Evolutionary conservation across 139 green algal species (phyloP).

Genomic region (Micractinium conductrix): DNA sequence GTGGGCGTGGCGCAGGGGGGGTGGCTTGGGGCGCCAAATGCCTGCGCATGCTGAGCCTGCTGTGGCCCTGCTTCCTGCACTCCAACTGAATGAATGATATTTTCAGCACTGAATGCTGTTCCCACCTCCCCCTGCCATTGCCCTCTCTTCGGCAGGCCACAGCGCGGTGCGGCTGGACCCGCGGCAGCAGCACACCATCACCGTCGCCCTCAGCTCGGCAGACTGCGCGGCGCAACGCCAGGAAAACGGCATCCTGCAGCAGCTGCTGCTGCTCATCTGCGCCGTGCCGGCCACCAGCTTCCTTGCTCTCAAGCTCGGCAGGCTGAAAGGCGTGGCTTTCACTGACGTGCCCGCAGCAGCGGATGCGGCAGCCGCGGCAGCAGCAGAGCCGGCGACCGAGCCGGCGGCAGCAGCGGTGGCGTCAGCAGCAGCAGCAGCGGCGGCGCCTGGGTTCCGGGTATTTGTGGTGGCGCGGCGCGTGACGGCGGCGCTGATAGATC

Average conservation of each 20-base stretch:
- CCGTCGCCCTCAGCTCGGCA: conserved; percentile 11
- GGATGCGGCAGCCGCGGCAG: not conserved
- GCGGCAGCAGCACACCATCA: conserved; percentile 22
- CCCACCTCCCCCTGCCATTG: not conserved
- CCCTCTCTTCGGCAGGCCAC: not conserved
- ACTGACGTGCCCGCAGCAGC: not conserved
- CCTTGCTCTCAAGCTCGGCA: not conserved
- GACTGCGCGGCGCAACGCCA: conserved; percentile 10
- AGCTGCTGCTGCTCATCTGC: conserved; percentile 34
- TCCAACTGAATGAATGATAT: too few relatives aligned
- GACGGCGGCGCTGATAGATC: conserved; percentile 29
- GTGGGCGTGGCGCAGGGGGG: not conserved
- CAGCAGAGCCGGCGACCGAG: not conserved
- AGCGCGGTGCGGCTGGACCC: conserved; percentile 13
- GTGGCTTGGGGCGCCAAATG: too few relatives aligned
- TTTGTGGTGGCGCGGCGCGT: conserved; percentile 35
- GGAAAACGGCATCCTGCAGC: conserved; percentile 36
- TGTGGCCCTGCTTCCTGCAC: too few relatives aligned
- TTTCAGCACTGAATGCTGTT: too few relatives aligned
- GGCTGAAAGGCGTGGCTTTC: not conserved
- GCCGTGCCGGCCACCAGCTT: not conserved
- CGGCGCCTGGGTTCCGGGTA: not conserved
- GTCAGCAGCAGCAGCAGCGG: not conserved
- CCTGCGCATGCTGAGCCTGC: too few relatives aligned
- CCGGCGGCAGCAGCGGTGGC: not conserved